Evolutionary conservation across 345 rosid species (phyloP), one percentile per base, ranked within the genome.

Genomic region (Populus davidiana): DNA sequence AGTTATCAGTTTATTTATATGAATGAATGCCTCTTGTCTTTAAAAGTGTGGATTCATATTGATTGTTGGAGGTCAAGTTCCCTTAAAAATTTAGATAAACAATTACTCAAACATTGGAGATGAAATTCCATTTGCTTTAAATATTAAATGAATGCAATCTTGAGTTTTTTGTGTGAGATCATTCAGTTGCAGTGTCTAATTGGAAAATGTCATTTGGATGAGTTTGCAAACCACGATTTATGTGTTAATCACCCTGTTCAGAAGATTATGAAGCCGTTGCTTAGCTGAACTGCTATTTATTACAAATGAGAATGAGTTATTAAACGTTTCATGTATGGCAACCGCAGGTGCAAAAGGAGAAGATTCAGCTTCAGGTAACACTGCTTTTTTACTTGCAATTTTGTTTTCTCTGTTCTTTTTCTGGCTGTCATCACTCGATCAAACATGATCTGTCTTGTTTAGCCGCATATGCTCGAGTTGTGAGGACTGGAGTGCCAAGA

Each of bases 401-500:
- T 31, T 23, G n/a, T 21, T 71, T 62, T 49, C 23, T 44, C 36
- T 4, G 25, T 38, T 3, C 11, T 64, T 4, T 33, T 14, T 73
- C 20, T 52, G 18, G 41, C 16, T 38, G n/a, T 71, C 13, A 69
- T 70, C 6, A 33, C 43, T 21, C 50, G 7, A 6, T 38, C 23
- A 63, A 47, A 54, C 23, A 11, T 70, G 54, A 59, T 75, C 77
- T 62, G 29, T 73, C 69, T 72, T 76, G 64, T 36, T 64, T 78
- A 91, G 97, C 81, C 64, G 61, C 82, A 27, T 86, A 88, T 47
- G 70, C 90, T 43, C 87, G 85, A 61, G 98, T 92, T 59, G 91
- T 88, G 50, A 92, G 90, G 88, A 86, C 75, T 6, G 98, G 96
- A 70, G 93, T 90, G 47, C 90, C 93, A 8, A 82, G 78, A 72